Base-by-base conservation (phyloP, 352 stramenopile species). In the Globisporangium paroecandrum region DNA sequence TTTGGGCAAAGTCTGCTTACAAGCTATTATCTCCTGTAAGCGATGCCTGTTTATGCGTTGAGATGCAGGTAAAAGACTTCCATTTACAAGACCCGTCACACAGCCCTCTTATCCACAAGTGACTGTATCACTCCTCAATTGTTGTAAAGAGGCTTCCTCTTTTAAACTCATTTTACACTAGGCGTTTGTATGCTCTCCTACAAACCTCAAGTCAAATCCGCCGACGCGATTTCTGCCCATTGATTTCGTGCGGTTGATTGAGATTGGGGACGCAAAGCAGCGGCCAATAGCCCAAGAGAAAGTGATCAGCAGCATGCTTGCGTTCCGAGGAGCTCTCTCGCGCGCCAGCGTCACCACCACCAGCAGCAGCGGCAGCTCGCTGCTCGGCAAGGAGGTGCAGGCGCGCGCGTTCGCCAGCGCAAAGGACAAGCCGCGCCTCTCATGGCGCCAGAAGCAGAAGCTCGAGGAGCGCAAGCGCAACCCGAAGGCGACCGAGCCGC, bases 381-480 rank as follows among this genome's bases (percentile, higher is more conserved):
- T 71, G 58, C 49, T 58, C 4, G 32, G 69, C 22, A 51, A 51
- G 43, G 69, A 76, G 57, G 61, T 73, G 71, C 70, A 79, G 60
- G 36, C 68, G 56, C 86, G 84, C 58, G 59, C 70, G 15, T 82
- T 93, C 56, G 83, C 85, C 38, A 78, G 75, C 54, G 61, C 69
- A 56, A 89, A 83, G 66, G 82, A 73, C 51, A 75, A 73, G 56
- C 69, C 72, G 29, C 59, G 61, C 10, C 25, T 91, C 49, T 89
- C 84, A 34, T 93, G 84, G 84, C 82, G 82, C 62, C 79, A 93
- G 71, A 87, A 89, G 72, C 77, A 77, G 59, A 85, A 83, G 58
- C 67, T 82, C 64, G 76, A 87, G 53, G 82, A 85, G 71, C 69
- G 59, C 36, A 76, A 73, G 59, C 74, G 74, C 61, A 78, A 82